Evolutionary conservation across 2,329 filamentous ascomycete genomes (phyloP).

Genomic region (Emmonsia crescens): DNA sequence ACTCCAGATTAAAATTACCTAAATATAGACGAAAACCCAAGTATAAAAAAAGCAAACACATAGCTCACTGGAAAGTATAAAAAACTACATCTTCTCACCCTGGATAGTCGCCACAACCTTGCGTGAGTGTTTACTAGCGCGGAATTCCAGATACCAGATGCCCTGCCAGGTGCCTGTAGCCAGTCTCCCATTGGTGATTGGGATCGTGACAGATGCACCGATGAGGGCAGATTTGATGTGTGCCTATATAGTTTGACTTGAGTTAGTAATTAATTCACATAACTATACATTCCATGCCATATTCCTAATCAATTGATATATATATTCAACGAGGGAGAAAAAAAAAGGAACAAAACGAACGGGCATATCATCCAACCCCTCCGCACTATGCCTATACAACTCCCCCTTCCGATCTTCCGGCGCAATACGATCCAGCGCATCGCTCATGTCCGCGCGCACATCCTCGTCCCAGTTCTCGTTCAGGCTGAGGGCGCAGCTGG

Average conservation of each 20-base stretch:
- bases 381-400: conserved; percentile 76
- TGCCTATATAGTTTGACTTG: conserved; percentile 41
- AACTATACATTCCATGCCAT: neutral
- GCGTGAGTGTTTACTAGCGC: conserved; percentile 61
- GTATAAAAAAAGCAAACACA: neutral
- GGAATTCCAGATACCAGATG: conserved; percentile 92
- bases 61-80: neutral
- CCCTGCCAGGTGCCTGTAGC: conserved; percentile 55
- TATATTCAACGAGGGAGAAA: neutral
- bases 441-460: conserved; percentile 87
- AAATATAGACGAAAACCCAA: neutral
- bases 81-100: conserved; percentile 53
- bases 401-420: conserved; percentile 66
- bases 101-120: conserved; percentile 89
- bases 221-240: conserved; percentile 89
- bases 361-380: conserved; percentile 90
- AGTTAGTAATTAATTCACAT: neutral
- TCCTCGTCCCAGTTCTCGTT: conserved; percentile 88
- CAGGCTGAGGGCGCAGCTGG: conserved; percentile 75
- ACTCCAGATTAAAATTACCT: neutral
- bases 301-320: neutral
- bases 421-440: conserved; percentile 82
- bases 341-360: conserved; percentile 36
- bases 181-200: conserved; percentile 75
- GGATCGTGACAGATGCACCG: conserved; percentile 80